A percentile compares a stretch with the other conserved stretches of the same genome.
phyloP scores from a whole-genome alignment of 2,329 filamentous ascomycete genomes.

The Colletotrichum chlorophyti region DNA sequence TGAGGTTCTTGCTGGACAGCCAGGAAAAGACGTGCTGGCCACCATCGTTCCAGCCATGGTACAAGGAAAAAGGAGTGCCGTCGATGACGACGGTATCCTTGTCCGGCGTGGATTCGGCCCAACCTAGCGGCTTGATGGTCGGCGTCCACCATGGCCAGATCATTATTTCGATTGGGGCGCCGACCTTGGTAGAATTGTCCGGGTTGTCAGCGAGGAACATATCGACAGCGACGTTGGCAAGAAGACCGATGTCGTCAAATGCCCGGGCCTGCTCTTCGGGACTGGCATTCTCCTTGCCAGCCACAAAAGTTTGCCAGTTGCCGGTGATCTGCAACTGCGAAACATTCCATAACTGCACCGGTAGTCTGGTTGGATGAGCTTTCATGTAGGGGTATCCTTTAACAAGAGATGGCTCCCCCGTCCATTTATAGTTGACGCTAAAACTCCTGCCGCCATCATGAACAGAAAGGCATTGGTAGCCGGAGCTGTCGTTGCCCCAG shows the following conservation, averaged over 20 bases:
- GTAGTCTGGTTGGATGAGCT: constrained; percentile 16
- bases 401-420: constrained; percentile 23
- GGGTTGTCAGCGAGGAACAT: constrained; percentile 24
- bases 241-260: constrained; percentile 19
- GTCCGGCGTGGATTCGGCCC: constrained; percentile 24
- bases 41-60: constrained; percentile 27
- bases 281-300: constrained; percentile 17
- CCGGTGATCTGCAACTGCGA: constrained; percentile 20
- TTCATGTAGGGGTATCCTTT: constrained; percentile 26
- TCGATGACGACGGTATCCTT: constrained; percentile 20
- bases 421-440: constrained; percentile 24
- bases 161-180: constrained; percentile 26
- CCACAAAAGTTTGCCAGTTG: constrained; percentile 21
- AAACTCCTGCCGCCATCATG: constrained; percentile 22
- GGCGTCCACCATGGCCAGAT: constrained; percentile 29
- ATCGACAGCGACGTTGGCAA: constrained; percentile 27
- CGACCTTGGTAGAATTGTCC: constrained; percentile 23
- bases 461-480: constrained; percentile 23
- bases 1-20: constrained; percentile 22
- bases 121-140: constrained; percentile 24
- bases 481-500: constrained; percentile 27
- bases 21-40: constrained; percentile 27
- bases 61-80: constrained; percentile 23
- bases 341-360: constrained; percentile 25
- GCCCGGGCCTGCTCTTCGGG: constrained; percentile 11